These are phyloP conservation scores for Pachysolen tannophilus DNA, from an alignment of 805 yeast genomes.

Conservation along the genomic window DNA sequence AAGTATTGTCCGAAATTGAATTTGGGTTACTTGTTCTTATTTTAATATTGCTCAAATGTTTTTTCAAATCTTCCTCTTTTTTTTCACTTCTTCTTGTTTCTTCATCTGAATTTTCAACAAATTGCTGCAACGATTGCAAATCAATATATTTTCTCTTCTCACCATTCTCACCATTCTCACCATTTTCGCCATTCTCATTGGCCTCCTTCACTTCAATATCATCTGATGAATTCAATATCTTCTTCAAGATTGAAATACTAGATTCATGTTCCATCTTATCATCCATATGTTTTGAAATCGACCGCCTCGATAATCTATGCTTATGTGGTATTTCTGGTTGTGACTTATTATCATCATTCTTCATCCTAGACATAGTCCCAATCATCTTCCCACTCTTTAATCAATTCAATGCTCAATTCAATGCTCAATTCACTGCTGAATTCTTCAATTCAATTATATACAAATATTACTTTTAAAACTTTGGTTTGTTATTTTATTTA, in stretches of 20 bases:
- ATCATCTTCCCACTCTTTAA: no score
- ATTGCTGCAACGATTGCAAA: constrained; percentile 7
- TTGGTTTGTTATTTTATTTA: background rate
- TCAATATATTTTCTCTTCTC: constrained; percentile 13
- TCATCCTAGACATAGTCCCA: no score
- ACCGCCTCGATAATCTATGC: constrained; percentile 19
- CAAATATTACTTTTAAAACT: background rate
- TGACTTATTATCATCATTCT: background rate
- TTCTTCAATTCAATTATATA: no score
- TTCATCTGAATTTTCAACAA: constrained; percentile 13
- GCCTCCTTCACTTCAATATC: constrained; percentile 17
- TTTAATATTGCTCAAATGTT: constrained; percentile 8
- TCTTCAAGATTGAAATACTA: constrained; percentile 8
- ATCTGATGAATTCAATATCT: constrained; percentile 19
- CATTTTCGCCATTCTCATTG: constrained; percentile 18
- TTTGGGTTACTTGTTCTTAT: constrained; percentile 3
- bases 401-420: no score
- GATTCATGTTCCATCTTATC: constrained; percentile 2
- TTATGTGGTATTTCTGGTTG: constrained; percentile 6
- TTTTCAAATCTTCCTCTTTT: constrained; percentile 13
- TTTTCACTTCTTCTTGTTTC: constrained; percentile 16
- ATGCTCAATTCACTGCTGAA: no score
- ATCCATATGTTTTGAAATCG: constrained; percentile 19
- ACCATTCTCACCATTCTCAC: constrained; percentile 13
- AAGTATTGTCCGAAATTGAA: background rate